Evolutionary conservation across 257 asterid species (phyloP).

Genomic region (Salvia splendens): DNA sequence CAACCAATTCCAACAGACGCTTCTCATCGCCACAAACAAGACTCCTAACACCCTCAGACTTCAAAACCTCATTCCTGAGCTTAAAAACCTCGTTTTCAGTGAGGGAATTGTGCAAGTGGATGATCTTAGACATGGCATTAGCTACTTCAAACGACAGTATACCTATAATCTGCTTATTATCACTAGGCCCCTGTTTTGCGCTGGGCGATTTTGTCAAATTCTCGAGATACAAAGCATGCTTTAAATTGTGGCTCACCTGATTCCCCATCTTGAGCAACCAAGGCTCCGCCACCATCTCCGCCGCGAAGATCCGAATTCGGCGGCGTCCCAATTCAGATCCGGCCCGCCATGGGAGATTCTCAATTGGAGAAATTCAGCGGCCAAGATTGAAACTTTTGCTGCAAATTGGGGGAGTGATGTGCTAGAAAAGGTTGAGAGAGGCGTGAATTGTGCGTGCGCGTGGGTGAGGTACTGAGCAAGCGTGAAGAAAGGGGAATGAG

Average conservation of each 20-base stretch:
- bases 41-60: slow-evolving; percentile 55
- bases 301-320: slow-evolving; percentile 34
- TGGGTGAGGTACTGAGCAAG: slow-evolving; percentile 28
- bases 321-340: slow-evolving; percentile 46
- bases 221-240: slow-evolving; percentile 64
- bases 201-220: slow-evolving; percentile 47
- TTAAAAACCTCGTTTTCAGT: slow-evolving; percentile 53
- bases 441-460: slow-evolving; percentile 32
- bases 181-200: slow-evolving; percentile 41
- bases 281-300: slow-evolving; percentile 81
- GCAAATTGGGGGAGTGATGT: not conserved
- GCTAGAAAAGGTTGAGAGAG: slow-evolving; percentile 21
- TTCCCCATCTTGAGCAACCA: slow-evolving; percentile 80
- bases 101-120: slow-evolving; percentile 74
- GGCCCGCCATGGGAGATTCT: slow-evolving; percentile 13
- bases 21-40: slow-evolving; percentile 66
- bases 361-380: slow-evolving; percentile 1
- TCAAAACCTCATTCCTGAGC: slow-evolving; percentile 73
- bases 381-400: slow-evolving; percentile 22
- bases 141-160: slow-evolving; percentile 92
- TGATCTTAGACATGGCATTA: slow-evolving; percentile 82
- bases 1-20: slow-evolving; percentile 58
- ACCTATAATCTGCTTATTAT: slow-evolving; percentile 56
- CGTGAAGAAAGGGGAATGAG: slow-evolving; percentile 26
- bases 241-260: slow-evolving; percentile 81